phyloP scores from a whole-genome alignment of 2,329 filamentous ascomycete species.

The Arthrobotrys sinensis region DNA sequence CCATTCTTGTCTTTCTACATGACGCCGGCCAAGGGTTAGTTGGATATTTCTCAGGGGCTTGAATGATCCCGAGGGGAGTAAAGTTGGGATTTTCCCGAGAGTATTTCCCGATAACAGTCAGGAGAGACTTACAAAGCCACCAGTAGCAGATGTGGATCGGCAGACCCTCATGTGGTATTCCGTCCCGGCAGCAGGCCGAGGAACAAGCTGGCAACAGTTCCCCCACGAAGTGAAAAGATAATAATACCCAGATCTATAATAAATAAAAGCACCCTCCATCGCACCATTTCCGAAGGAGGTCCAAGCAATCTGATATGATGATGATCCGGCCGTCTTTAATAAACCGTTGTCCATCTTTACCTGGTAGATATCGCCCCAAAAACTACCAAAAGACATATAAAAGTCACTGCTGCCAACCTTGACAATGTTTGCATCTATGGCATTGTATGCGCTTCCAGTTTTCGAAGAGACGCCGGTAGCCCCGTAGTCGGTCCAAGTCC shows the following conservation, averaged over 20 bases:
- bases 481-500: slow-evolving; percentile 75
- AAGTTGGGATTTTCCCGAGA: background rate
- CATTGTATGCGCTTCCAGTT: slow-evolving; percentile 71
- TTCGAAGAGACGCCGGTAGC: slow-evolving; percentile 71
- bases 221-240: slow-evolving; percentile 78
- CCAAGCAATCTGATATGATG: slow-evolving; percentile 72
- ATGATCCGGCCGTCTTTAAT: slow-evolving; percentile 64
- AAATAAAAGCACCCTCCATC: slow-evolving; percentile 74
- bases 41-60: background rate
- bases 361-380: slow-evolving; percentile 78
- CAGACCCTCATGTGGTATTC: slow-evolving; percentile 79
- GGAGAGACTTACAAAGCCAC: slow-evolving; percentile 70
- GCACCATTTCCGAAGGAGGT: slow-evolving; percentile 71
- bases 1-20: slow-evolving; percentile 71
- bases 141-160: slow-evolving; percentile 71
- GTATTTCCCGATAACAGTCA: background rate
- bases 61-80: background rate
- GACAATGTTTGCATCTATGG: slow-evolving; percentile 75
- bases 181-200: slow-evolving; percentile 71
- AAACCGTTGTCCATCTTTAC: slow-evolving; percentile 69
- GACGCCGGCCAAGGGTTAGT: background rate
- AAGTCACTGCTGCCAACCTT: slow-evolving; percentile 68
- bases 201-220: slow-evolving; percentile 75
- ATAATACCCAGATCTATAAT: slow-evolving; percentile 73
- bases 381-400: slow-evolving; percentile 77